Base-by-base conservation (phyloP, 257 asterid genomes). In the Anisodus acutangulus region DNA sequence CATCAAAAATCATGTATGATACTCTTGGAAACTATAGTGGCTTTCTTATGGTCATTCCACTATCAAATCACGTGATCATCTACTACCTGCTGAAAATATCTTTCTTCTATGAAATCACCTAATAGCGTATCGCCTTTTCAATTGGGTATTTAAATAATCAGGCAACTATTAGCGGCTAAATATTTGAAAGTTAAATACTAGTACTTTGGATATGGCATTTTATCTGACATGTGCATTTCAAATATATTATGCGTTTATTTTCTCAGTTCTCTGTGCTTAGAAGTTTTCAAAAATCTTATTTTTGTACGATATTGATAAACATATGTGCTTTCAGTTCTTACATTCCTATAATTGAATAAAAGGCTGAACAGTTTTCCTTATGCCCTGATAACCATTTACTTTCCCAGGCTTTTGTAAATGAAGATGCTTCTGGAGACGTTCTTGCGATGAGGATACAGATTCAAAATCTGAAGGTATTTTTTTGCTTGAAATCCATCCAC, bases 341-440 rank as follows among this genome's bases (percentile, higher is more conserved):
- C n/a, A 68, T 19, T 15, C 49, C 82, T 78, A 78, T 78, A 78
- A 13, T 53, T 43, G 41, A 78, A 41, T 4, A 47, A 22, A 76
- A 76, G 45, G 47, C 37, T 78, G 47, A 78, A 15, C 64, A 8
- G 8, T 82, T 85, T 19, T 51, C 79, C 76, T 54, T 81, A 72
- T 70, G 17, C 51, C 49, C 82, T 43, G 78, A 82, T 74, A 55
- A 19, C 49, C 31, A 79, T 43, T 51, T 76, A 62, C 85, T 83
- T 74, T 87, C 31, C 66, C 86, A 94, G 98, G 98, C 98, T 83
- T 90, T 94, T 82, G 91, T 94, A 66, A 94, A 94, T 80, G 98
- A 94, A 87, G 98, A 93, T 86, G 95, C 98, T 84, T 94, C 95
- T 74, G 97, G 98, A 79, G 97, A 94, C 71, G 93, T 94, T 82